Evolutionary conservation across 495 filamentous ascomycete genomes (phyloP), one percentile per base, ranked within the genome.

Genomic region (Penicillium silybi): DNA sequence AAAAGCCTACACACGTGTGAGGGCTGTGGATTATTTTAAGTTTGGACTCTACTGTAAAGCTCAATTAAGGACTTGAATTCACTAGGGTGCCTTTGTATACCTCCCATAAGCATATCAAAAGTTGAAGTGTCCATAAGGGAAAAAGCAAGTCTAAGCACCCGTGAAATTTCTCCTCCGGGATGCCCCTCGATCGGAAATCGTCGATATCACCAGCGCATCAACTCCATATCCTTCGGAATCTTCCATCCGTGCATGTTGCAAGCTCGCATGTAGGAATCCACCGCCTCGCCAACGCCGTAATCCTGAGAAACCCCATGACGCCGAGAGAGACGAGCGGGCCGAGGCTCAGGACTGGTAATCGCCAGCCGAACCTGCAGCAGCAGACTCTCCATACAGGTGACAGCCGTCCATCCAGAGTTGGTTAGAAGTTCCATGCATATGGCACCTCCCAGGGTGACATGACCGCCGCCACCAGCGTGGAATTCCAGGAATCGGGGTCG

Each of bases 381-480:
- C 4, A 96, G 84, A 44, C 78, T 85, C 70, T 97, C 92, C 51
- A 97, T 81, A 22, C 78, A 82, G 46, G 75, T 80, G 0, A 79
- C 85, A 0, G 87, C 82, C 15, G 77, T 81, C 92, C 92, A 97
- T 11, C 92, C 92, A 9, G 81, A 75, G 59, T 85, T 87, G 2
- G 92, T 96, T 32, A 97, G 78, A 6, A 96, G 75, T 68, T 97
- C 87, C 88, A 96, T 91, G 67, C 92, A 96, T 68, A 97, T 77
- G 1, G 91, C 87, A 1, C 92, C 92, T 3, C 92, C 92, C n/a
- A 71, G 62, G 0, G 92, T 96, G 48, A 97, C 86, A 64, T 97
- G 91, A 1, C 92, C 92, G 17, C 92, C 92, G 19, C 92, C 92
- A 10, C 90, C 89, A 5, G 70, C 38, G 39, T 66, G 60, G 63